Base-by-base conservation (phyloP, 257 asterid species). In the Leptodermis oblonga region DNA sequence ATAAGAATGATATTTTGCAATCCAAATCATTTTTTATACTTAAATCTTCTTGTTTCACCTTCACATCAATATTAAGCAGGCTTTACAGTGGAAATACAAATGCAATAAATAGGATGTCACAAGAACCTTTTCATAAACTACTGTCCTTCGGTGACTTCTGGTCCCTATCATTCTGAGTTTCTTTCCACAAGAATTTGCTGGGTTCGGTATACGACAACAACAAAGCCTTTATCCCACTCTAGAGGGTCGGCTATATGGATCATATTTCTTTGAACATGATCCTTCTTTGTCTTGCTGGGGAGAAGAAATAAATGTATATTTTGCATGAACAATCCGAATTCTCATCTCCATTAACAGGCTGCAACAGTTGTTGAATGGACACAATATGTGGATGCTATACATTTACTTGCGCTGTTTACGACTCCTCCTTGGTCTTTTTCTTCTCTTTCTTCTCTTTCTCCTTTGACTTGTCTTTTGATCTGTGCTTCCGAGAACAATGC, bases 401-500 rank as follows among this genome's bases (percentile, higher is more conserved):
- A 51, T 69, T 18, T 28, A 41, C 22, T 49, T 12, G 49, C 73
- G 78, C 62, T 75, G 81, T 71, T 79, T 81, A 39, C 74, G 65
- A 49, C 73, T 81, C 84, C 65, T 84, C 86, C 83, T 82, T 81
- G 73, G 30, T 75, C 68, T 68, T 82, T 70, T 68, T 82, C 83
- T 68, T 83, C 73, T 68, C 82, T 69, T 71, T 86, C 76, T 66
- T 71, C 75, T 62, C 76, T 64, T 69, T 75, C 60, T 82, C 90
- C 53, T 70, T 83, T 1, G 80, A 81, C 77, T 79, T 82, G 20
- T 78, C 86, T 68, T 82, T 88, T 14, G 87, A 86, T 79, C 73
- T 86, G 78, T 82, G 87, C 82, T 87, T 86, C 67, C 56, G 74
- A 17, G 82, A 70, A 33, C 71, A 83, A 56, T 76, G 70, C 77